These are phyloP conservation scores for Bolboschoenoplectus hybrid DNA, from an alignment of 202 grass and related monocot genomes.

Conservation along the genomic window DNA sequence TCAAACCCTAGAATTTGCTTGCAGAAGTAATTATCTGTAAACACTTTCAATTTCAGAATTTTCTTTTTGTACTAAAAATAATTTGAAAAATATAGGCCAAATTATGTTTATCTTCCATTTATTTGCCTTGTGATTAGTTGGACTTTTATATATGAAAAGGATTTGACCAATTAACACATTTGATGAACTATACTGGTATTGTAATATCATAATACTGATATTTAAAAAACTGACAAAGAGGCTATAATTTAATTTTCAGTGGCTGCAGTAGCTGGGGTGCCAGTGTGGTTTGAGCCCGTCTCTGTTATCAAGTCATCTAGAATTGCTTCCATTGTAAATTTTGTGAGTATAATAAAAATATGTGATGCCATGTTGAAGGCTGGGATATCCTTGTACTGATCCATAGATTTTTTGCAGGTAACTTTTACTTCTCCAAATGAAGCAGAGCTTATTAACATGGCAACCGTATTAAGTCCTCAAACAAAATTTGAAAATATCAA, in stretches of 20 bases:
- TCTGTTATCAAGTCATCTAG: slow-evolving; percentile 77
- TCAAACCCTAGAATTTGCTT: slow-evolving; percentile 71
- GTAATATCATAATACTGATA: slow-evolving; percentile 31
- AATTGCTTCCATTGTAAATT: slow-evolving; percentile 63
- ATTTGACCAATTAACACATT: not conserved
- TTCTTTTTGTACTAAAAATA: not conserved
- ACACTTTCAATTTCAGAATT: slow-evolving; percentile 5
- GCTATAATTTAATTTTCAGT: slow-evolving; percentile 54
- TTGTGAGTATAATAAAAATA: slow-evolving; percentile 57
- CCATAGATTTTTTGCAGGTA: slow-evolving; percentile 58
- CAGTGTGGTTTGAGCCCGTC: slow-evolving; percentile 92
- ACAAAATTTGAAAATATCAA: slow-evolving; percentile 53
- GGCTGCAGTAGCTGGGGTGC: slow-evolving; percentile 66
- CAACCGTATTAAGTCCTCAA: slow-evolving; percentile 60
- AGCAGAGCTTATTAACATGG: slow-evolving; percentile 87
- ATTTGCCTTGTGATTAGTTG: slow-evolving; percentile 9
- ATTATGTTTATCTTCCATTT: slow-evolving; percentile 38
- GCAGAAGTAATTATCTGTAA: slow-evolving; percentile 58
- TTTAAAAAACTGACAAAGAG: not conserved
- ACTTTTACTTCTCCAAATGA: slow-evolving; percentile 92
- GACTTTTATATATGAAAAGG: not conserved
- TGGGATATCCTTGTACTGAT: slow-evolving; percentile 38
- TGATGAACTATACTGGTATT: slow-evolving; percentile 31
- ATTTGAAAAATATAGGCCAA: not conserved
- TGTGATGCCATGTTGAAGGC: slow-evolving; percentile 16